Evolutionary conservation across 2,329 filamentous ascomycete species (phyloP).

Genomic region (Trichophyton benhamiae): DNA sequence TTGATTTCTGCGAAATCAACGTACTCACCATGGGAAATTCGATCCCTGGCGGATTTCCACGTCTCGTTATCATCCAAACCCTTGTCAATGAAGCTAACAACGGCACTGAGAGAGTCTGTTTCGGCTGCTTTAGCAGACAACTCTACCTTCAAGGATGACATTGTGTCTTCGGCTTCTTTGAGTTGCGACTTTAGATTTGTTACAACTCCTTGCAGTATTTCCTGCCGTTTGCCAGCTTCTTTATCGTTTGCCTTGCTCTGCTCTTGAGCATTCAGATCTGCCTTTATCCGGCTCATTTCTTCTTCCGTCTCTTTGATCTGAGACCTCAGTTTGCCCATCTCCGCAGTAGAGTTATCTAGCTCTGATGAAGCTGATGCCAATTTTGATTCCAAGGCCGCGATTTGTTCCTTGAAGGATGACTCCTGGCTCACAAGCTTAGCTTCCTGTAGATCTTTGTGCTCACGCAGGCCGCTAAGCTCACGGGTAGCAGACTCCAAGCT

Average conservation of each 20-base stretch:
- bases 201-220: slow-evolving; percentile 44
- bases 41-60: slow-evolving; percentile 27
- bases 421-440: slow-evolving; percentile 36
- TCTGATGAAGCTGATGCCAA: slow-evolving; percentile 23
- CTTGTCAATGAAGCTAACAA: slow-evolving; percentile 32
- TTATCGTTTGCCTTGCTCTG: slow-evolving; percentile 25
- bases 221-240: slow-evolving; percentile 40
- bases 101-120: slow-evolving; percentile 22
- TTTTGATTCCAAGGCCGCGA: slow-evolving; percentile 31
- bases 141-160: slow-evolving; percentile 35
- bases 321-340: slow-evolving; percentile 24
- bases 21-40: slow-evolving; percentile 22
- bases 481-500: slow-evolving; percentile 56
- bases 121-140: slow-evolving; percentile 29
- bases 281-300: slow-evolving; percentile 26
- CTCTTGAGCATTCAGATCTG: slow-evolving; percentile 5
- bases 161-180: slow-evolving; percentile 40
- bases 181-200: slow-evolving; percentile 43
- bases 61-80: slow-evolving; percentile 24
- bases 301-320: slow-evolving; percentile 32
- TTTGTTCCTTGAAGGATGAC: slow-evolving; percentile 29
- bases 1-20: slow-evolving; percentile 19
- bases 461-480: slow-evolving; percentile 47
- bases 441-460: slow-evolving; percentile 40
- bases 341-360: slow-evolving; percentile 19